Percentiles rank a stretch among this genome's conserved stretches.
phyloP scores from a whole-genome alignment of 2,329 filamentous ascomycete genomes.

The Seiridium unicorne region DNA sequence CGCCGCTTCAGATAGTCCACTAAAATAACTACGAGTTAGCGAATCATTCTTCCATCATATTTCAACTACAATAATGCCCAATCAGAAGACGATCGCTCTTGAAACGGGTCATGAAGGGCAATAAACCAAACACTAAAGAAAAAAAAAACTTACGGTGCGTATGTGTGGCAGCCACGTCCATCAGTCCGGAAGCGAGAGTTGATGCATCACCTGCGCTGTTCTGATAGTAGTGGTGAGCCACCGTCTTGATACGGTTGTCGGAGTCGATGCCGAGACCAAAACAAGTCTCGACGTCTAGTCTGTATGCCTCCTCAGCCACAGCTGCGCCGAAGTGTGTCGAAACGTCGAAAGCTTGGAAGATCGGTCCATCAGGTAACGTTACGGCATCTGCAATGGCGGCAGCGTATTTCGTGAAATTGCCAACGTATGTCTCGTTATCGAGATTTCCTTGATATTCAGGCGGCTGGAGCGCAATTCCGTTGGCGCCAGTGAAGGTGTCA shows the following conservation, averaged over 20 bases:
- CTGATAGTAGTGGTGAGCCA: slow-evolving; percentile 37
- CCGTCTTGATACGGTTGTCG: slow-evolving; percentile 28
- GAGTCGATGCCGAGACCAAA: slow-evolving; percentile 32
- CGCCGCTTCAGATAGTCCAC: slow-evolving; percentile 26
- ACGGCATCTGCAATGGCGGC: slow-evolving; percentile 26
- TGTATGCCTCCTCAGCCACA: slow-evolving; percentile 18
- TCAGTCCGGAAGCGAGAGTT: slow-evolving; percentile 26
- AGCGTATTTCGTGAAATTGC: slow-evolving; percentile 32
- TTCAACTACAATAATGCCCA: no score
- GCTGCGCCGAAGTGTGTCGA: slow-evolving; percentile 22
- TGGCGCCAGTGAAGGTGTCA: slow-evolving; percentile 20
- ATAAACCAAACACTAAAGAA: no score
- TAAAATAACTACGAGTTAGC: no score
- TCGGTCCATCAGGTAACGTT: slow-evolving; percentile 22
- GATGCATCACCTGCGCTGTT: slow-evolving; percentile 25
- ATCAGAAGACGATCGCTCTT: no score
- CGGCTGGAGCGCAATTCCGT: slow-evolving; percentile 25
- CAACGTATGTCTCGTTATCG: slow-evolving; percentile 32
- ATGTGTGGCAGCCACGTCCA: slow-evolving; percentile 27
- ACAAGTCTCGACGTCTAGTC: slow-evolving; percentile 25
- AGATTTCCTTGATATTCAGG: slow-evolving; percentile 31
- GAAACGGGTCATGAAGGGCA: no score
- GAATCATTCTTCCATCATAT: no score
- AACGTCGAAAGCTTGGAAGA: slow-evolving; percentile 35
- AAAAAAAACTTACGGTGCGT: slow-evolving; percentile 9